phyloP scores from a whole-genome alignment of 2,329 filamentous ascomycete species.

The Fusarium udum region DNA sequence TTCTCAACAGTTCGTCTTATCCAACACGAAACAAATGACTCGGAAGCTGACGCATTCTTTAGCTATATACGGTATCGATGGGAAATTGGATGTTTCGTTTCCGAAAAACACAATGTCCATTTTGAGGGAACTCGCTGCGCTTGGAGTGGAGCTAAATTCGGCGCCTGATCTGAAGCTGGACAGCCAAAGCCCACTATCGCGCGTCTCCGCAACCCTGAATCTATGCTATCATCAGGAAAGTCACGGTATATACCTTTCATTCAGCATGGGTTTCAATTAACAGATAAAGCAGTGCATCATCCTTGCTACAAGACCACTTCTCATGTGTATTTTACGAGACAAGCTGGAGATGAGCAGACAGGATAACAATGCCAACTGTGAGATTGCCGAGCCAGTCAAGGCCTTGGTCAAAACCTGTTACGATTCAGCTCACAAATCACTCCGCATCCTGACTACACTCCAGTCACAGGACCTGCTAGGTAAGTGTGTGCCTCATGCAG shows the following conservation, averaged over 20 bases:
- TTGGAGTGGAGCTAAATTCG: neutral
- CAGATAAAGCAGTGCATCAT: neutral
- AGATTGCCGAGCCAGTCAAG: neutral
- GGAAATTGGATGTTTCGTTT: neutral
- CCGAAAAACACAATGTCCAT: neutral
- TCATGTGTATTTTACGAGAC: neutral
- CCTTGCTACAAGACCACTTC: neutral
- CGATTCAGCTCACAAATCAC: neutral
- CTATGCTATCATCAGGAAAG: neutral
- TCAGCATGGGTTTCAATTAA: neutral
- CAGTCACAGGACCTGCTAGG: neutral
- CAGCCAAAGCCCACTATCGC: neutral
- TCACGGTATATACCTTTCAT: accelerated
- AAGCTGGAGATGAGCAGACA: neutral
- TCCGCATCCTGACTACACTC: neutral
- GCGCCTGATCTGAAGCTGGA: neutral
- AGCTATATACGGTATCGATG: neutral
- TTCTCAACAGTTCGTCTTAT: neutral
- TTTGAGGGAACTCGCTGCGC: neutral
- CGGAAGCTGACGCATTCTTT: neutral
- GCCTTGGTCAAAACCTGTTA: neutral
- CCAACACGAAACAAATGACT: neutral
- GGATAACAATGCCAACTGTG: neutral
- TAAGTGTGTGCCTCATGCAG: accelerated
- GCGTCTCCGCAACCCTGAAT: neutral